Conservation (phyloP, 2,329 filamentous ascomycete species). For the Sclerotinia nivalis region DNA sequence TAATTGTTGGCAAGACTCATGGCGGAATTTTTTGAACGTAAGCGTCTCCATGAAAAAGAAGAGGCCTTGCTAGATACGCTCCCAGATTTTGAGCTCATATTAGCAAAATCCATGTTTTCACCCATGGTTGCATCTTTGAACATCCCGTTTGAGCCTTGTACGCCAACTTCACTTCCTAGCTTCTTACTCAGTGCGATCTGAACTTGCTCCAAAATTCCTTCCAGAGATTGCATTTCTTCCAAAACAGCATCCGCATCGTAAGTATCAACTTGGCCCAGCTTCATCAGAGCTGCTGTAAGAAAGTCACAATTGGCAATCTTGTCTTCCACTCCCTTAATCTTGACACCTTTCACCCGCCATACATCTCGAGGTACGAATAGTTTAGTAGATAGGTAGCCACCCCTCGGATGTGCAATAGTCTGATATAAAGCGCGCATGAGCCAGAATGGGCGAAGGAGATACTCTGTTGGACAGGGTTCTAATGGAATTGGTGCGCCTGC, state of each 20-base stretch:
- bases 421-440: constrained; percentile 93
- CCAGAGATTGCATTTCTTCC: constrained; percentile 90
- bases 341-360: constrained; percentile 92
- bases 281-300: constrained; percentile 83
- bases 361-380: constrained; percentile 91
- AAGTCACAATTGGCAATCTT: constrained; percentile 91
- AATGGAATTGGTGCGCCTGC: constrained; percentile 72
- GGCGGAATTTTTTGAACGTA: constrained; percentile 85
- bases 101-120: constrained; percentile 48
- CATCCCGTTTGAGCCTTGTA: constrained; percentile 68
- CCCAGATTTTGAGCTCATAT: constrained; percentile 48
- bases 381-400: constrained; percentile 87
- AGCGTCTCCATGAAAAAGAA: constrained; percentile 84
- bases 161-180: constrained; percentile 89
- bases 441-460: constrained; percentile 94
- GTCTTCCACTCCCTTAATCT: constrained; percentile 87
- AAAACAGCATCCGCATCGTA: constrained; percentile 88
- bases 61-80: constrained; percentile 74
- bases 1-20: constrained; percentile 57
- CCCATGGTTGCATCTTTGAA: constrained; percentile 68
- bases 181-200: constrained; percentile 76
- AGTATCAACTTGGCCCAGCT: constrained; percentile 80
- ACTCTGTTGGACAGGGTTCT: constrained; percentile 88
- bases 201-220: constrained; percentile 82
- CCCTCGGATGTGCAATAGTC: constrained; percentile 85